phyloP scores from a whole-genome alignment of 2,329 filamentous ascomycete species.

The Boeremia exigua region DNA sequence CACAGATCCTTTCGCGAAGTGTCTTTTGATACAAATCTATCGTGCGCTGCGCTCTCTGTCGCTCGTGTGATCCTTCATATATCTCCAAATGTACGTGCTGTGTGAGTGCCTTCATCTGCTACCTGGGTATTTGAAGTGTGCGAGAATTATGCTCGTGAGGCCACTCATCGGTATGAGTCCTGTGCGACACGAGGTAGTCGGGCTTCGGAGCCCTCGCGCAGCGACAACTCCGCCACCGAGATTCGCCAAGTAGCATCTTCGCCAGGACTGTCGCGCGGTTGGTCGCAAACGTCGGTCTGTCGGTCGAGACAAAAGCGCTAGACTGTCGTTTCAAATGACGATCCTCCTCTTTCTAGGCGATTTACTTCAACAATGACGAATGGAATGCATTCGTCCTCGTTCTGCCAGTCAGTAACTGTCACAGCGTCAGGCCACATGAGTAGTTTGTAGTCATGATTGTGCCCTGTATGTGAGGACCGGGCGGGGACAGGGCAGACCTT shows the following conservation, averaged over 20 bases:
- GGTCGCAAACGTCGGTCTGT: conserved; percentile 5
- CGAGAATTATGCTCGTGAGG: no score
- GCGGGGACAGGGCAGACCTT: neutral
- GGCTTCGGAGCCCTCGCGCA: neutral
- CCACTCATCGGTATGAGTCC: no score
- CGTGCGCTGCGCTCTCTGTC: no score
- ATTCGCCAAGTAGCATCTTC: no score
- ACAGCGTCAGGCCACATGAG: neutral
- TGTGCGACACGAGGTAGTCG: neutral
- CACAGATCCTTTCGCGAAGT: no score
- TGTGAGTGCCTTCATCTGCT: no score
- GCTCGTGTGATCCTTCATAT: no score
- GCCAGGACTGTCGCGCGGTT: neutral
- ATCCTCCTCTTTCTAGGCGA: neutral
- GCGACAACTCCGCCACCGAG: neutral
- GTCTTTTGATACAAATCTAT: no score
- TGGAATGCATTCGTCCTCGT: neutral
- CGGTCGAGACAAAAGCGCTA: neutral
- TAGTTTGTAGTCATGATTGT: neutral
- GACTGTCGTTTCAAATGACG: neutral
- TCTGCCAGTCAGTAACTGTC: neutral
- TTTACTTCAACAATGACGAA: neutral
- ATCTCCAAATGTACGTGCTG: no score
- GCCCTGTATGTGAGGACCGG: neutral
- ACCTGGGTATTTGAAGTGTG: no score